Conservation (phyloP, 495 filamentous ascomycete genomes). For the Astrocystis sublimbata region DNA sequence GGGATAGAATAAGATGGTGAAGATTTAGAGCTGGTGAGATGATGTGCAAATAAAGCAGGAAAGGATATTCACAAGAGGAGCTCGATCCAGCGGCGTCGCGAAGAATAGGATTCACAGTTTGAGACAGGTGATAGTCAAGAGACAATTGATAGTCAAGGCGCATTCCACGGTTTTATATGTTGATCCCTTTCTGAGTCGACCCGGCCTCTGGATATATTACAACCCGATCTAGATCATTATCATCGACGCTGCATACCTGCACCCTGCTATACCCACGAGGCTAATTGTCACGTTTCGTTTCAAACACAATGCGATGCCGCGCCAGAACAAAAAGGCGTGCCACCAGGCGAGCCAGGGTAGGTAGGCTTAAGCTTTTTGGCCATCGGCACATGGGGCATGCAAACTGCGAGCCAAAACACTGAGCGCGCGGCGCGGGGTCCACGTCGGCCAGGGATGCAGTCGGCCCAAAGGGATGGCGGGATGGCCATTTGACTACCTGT, state of each 20-base stretch:
- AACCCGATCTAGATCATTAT: neutral
- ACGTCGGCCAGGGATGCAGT: neutral
- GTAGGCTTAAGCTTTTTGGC: slow-evolving; percentile 1
- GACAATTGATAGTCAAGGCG: neutral
- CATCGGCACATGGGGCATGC: slow-evolving; percentile 2
- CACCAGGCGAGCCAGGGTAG: too few relatives aligned
- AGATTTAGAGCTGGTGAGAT: neutral
- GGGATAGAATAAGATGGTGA: too few relatives aligned
- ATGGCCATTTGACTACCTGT: slow-evolving; percentile 11
- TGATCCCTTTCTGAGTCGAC: neutral
- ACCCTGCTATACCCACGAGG: slow-evolving; percentile 3
- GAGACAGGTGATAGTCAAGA: neutral
- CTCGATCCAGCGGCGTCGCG: slow-evolving; percentile 1
- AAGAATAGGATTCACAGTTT: neutral
- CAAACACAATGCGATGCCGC: neutral
- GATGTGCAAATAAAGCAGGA: neutral
- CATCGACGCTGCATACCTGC: neutral
- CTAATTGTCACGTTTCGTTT: slow-evolving; percentile 2
- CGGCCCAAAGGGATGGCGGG: neutral
- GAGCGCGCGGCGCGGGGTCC: neutral
- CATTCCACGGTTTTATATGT: neutral
- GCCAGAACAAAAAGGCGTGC: neutral
- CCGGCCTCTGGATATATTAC: neutral
- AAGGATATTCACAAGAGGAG: neutral
- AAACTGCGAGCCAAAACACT: too few relatives aligned